phyloP scores from a whole-genome alignment of 106 monocot genomes.

The Narthecium ossifragum region DNA sequence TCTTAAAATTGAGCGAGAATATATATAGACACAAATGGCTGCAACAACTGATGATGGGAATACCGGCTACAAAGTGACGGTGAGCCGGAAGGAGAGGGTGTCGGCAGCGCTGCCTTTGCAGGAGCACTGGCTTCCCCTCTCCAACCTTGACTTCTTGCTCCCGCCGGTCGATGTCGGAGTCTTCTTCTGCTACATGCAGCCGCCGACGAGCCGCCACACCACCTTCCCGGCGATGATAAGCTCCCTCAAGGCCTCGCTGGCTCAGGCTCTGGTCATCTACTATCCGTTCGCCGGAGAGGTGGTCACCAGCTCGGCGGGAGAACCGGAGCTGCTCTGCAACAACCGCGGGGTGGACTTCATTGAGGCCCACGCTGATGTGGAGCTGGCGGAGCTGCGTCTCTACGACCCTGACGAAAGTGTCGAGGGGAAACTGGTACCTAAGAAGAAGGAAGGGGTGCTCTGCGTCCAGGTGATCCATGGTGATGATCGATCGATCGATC shows the following conservation, averaged over 20 bases:
- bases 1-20: no score
- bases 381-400: constrained; percentile 36
- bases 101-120: not conserved
- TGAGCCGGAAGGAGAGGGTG: constrained; percentile 1
- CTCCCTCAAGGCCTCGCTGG: constrained; percentile 47
- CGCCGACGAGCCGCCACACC: not conserved
- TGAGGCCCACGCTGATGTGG: constrained; percentile 44
- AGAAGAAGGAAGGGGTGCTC: constrained; percentile 48
- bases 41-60: no score
- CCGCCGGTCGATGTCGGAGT: constrained; percentile 66
- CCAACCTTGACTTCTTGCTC: constrained; percentile 47
- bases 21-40: no score
- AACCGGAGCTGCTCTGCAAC: constrained; percentile 75
- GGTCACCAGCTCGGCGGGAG: constrained; percentile 37
- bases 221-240: constrained; percentile 10
- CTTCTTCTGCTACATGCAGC: constrained; percentile 64
- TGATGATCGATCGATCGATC: no score
- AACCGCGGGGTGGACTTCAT: constrained; percentile 75
- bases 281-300: constrained; percentile 74
- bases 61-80: not conserved
- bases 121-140: constrained; percentile 1
- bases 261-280: constrained; percentile 45
- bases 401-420: constrained; percentile 45
- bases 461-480: constrained; percentile 44
- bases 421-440: constrained; percentile 48